Evolutionary conservation across 345 rosid species (phyloP).

Genomic region (Raphanus raphanistrum): DNA sequence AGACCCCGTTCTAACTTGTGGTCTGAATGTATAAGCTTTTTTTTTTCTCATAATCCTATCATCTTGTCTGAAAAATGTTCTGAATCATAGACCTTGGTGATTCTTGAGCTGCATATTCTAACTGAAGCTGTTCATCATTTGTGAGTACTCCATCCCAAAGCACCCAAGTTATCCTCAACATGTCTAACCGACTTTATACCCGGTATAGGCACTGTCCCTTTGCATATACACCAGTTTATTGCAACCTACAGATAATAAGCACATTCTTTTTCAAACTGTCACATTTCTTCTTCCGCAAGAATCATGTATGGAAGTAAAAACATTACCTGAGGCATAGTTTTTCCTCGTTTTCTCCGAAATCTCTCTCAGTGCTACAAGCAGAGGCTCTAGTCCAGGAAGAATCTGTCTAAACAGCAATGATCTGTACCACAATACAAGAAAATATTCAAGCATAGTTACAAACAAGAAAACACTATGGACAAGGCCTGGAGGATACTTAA

Average conservation of each 20-base stretch:
- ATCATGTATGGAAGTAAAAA: background rate
- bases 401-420: conserved; percentile 73
- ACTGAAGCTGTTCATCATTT: conserved; percentile 63
- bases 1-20: background rate
- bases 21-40: background rate
- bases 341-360: conserved; percentile 58
- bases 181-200: conserved; percentile 75
- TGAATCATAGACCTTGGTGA: conserved; percentile 82
- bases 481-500: conserved; percentile 20
- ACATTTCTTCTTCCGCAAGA: background rate
- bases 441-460: background rate
- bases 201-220: conserved; percentile 85
- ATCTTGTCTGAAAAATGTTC: conserved; percentile 83
- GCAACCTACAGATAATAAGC: conserved; percentile 53
- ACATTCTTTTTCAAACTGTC: background rate
- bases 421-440: conserved; percentile 38
- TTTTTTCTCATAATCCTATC: background rate
- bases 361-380: conserved; percentile 51
- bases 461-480: background rate
- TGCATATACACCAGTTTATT: conserved; percentile 90
- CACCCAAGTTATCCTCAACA: conserved; percentile 84
- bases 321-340: conserved; percentile 67
- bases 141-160: conserved; percentile 76
- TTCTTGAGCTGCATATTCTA: conserved; percentile 64
- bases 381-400: conserved; percentile 78